Evolutionary conservation across 2,329 filamentous ascomycete genomes (phyloP).

Genomic region (Fusarium pseudocircinatum): DNA sequence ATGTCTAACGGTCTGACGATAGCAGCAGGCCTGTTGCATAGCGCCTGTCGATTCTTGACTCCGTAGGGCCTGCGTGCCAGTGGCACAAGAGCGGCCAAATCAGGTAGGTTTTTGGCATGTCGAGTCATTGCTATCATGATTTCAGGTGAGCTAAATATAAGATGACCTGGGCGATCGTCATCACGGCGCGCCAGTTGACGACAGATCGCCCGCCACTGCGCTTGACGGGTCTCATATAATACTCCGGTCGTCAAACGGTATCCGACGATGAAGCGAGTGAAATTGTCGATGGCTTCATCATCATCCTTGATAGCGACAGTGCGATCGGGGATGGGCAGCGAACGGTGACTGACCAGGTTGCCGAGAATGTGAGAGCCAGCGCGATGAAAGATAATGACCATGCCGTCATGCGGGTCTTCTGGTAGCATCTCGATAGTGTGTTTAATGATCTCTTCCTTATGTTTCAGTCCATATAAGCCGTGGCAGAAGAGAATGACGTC

Average conservation of each 20-base stretch:
- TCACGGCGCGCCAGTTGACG: slow-evolving; percentile 56
- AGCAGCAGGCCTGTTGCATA: slow-evolving; percentile 53
- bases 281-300: slow-evolving; percentile 58
- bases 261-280: slow-evolving; percentile 63
- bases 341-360: slow-evolving; percentile 59
- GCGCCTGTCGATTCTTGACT: slow-evolving; percentile 64
- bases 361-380: slow-evolving; percentile 54
- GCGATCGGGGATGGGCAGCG: slow-evolving; percentile 58
- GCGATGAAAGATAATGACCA: slow-evolving; percentile 67
- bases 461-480: slow-evolving; percentile 69
- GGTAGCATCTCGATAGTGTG: slow-evolving; percentile 59
- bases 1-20: slow-evolving; percentile 58
- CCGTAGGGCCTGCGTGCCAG: slow-evolving; percentile 34
- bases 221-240: slow-evolving; percentile 44
- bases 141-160: slow-evolving; percentile 60
- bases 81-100: slow-evolving; percentile 57
- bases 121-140: slow-evolving; percentile 62
- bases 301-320: slow-evolving; percentile 55
- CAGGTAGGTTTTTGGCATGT: slow-evolving; percentile 54
- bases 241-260: slow-evolving; percentile 49
- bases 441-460: slow-evolving; percentile 57
- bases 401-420: slow-evolving; percentile 48
- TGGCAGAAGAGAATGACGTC: slow-evolving; percentile 70
- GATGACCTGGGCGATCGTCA: slow-evolving; percentile 47
- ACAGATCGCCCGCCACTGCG: slow-evolving; percentile 62